Evolutionary conservation across 805 yeast genomes (phyloP).

Genomic region (Candida michaelii): DNA sequence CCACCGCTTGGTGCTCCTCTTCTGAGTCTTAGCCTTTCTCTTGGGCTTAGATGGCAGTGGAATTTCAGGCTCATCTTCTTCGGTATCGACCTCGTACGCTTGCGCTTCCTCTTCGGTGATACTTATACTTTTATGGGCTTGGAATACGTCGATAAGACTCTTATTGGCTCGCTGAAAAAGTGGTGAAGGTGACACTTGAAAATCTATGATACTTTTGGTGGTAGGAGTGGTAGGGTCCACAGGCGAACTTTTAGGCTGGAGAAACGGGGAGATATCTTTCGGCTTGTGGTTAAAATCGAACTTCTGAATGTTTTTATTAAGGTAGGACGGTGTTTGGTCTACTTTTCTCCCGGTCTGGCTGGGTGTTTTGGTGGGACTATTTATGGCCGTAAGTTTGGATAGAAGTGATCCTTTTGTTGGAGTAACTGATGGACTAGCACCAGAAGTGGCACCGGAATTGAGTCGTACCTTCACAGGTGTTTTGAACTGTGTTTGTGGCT

Average conservation of each 20-base stretch:
- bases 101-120: slow-evolving; percentile 15
- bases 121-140: slow-evolving; percentile 42
- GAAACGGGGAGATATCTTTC: slow-evolving; percentile 7
- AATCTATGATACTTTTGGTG: slow-evolving; percentile 17
- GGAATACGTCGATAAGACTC: slow-evolving; percentile 45
- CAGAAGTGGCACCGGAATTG: too few species aligned
- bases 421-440: too few species aligned
- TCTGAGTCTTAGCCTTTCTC: slow-evolving; percentile 44
- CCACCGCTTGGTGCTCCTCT: slow-evolving; percentile 52
- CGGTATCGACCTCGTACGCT: slow-evolving; percentile 11
- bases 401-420: slow-evolving; percentile 7
- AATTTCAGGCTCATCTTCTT: slow-evolving; percentile 9
- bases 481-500: not conserved
- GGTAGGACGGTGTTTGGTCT: slow-evolving; percentile 25
- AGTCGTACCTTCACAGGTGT: too few species aligned
- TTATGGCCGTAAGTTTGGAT: slow-evolving; percentile 10
- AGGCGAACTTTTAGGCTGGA: slow-evolving; percentile 6
- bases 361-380: slow-evolving; percentile 14
- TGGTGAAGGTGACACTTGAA: slow-evolving; percentile 44
- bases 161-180: slow-evolving; percentile 9
- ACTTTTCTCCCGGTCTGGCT: slow-evolving; percentile 5
- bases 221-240: slow-evolving; percentile 3
- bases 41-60: slow-evolving; percentile 8
- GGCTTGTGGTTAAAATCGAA: slow-evolving; percentile 10
- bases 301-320: slow-evolving; percentile 16